Evolutionary conservation across 768 basidiomycete species (phyloP).

Genomic region (Bullera alba): DNA sequence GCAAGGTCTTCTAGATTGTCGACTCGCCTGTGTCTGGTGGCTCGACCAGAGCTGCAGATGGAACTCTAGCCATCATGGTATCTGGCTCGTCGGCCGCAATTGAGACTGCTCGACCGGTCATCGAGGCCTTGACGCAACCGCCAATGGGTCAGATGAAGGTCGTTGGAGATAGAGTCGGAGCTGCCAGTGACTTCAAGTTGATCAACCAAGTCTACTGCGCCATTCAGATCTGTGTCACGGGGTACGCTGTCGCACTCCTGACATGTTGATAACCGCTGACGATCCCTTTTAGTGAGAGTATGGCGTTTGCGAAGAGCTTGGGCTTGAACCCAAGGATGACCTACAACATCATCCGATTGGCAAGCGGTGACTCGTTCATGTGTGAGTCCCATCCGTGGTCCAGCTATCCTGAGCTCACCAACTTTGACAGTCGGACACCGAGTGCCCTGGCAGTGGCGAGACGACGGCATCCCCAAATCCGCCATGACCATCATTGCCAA

Average conservation of each 20-base stretch:
- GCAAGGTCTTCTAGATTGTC: constrained; percentile 11
- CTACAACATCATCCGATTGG: constrained; percentile 24
- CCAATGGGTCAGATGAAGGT: constrained; percentile 22
- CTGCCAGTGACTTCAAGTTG: constrained; percentile 37
- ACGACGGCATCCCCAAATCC: constrained; percentile 33
- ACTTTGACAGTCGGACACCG: constrained; percentile 27
- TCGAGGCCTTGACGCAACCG: constrained; percentile 27
- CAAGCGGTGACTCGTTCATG: constrained; percentile 37
- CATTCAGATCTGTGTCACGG: constrained; percentile 23
- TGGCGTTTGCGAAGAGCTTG: constrained; percentile 26
- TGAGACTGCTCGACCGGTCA: constrained; percentile 16
- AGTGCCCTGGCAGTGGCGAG: constrained; percentile 28
- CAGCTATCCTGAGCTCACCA: not conserved
- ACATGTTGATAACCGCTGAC: too few relatives aligned
- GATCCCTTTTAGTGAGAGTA: constrained; percentile 14
- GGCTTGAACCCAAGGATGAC: constrained; percentile 32
- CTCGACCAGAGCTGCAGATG: constrained; percentile 30
- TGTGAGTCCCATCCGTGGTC: constrained; percentile 12
- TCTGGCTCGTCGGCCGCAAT: constrained; percentile 25
- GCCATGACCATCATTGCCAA: constrained; percentile 41
- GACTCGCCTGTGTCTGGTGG: constrained; percentile 40
- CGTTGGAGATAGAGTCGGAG: constrained; percentile 27
- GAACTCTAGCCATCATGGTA: constrained; percentile 32
- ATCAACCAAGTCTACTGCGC: constrained; percentile 41
- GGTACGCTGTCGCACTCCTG: constrained; percentile 1